These are phyloP conservation scores for Hanseniaspora taiwanica DNA, from an alignment of 805 yeast species.

Conservation along the genomic window DNA sequence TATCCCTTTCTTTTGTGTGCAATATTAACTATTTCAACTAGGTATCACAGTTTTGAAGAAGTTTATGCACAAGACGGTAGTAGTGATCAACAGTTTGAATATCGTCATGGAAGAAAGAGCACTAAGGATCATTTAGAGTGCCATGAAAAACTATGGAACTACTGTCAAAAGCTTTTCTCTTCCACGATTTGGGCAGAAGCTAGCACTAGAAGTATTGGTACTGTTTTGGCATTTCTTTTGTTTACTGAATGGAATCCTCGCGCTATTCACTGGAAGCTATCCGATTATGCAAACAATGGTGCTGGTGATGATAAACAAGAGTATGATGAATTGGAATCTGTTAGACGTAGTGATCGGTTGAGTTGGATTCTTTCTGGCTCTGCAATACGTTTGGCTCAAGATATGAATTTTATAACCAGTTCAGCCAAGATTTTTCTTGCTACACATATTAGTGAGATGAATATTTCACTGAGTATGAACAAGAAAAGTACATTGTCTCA, in stretches of 20 bases:
- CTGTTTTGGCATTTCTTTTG: conserved; percentile 68
- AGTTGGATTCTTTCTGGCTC: conserved; percentile 90
- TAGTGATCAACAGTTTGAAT: too few species aligned
- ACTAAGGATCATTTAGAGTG: too few species aligned
- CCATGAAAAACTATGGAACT: conserved; percentile 77
- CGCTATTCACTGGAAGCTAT: conserved; percentile 81
- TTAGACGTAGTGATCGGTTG: conserved; percentile 79
- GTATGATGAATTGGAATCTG: conserved; percentile 69
- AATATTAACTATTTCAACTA: conserved; percentile 62
- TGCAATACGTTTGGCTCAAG: conserved; percentile 77
- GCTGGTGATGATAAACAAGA: background rate
- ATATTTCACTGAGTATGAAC: conserved; percentile 70
- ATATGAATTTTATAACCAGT: conserved; percentile 65
- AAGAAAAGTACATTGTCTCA: conserved; percentile 67
- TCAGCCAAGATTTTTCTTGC: conserved; percentile 68
- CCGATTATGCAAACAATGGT: conserved; percentile 57
- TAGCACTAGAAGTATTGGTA: conserved; percentile 73
- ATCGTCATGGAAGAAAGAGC: too few species aligned
- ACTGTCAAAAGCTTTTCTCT: conserved; percentile 68
- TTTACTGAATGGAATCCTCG: conserved; percentile 95
- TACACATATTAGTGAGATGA: conserved; percentile 72
- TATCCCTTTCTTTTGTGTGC: conserved; percentile 76
- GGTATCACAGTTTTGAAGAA: conserved; percentile 53
- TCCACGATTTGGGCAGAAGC: conserved; percentile 93
- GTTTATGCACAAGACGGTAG: too few species aligned